Conservation (phyloP, 2,329 filamentous ascomycete genomes). For the Hymenoscyphus linearis region DNA sequence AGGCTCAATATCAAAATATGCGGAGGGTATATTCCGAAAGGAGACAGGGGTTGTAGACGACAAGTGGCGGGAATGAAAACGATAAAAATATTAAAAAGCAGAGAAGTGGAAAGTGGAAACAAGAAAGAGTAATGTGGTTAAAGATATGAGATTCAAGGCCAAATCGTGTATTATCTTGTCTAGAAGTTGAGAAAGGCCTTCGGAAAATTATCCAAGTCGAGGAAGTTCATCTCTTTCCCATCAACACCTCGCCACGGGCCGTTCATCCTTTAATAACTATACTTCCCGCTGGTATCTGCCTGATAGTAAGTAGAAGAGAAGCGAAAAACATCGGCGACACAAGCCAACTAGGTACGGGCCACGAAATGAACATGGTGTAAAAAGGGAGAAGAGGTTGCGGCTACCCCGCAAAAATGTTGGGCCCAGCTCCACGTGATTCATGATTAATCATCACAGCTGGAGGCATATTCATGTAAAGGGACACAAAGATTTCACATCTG, state of each 20-base stretch:
- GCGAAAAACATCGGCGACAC: not conserved
- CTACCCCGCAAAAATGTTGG: not conserved
- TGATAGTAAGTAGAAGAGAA: not conserved
- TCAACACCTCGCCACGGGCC: not conserved
- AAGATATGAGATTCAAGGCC: not conserved
- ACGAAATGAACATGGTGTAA: not conserved
- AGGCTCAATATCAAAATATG: slow-evolving; percentile 4
- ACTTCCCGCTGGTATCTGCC: not conserved
- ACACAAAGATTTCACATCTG: not conserved
- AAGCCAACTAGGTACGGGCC: too few relatives aligned
- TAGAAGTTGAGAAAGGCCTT: not conserved
- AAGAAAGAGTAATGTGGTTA: not conserved
- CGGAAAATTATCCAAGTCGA: not conserved
- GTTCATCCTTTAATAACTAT: not conserved
- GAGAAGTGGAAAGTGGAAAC: not conserved
- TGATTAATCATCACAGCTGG: too few relatives aligned
- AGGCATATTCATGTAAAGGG: not conserved
- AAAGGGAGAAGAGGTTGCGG: not conserved
- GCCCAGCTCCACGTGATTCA: not conserved
- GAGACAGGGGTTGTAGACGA: not conserved
- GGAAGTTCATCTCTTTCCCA: not conserved
- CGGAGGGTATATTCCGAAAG: slow-evolving; percentile 11
- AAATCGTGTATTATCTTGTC: not conserved
- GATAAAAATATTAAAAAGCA: not conserved
- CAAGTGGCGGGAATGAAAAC: not conserved